Evolutionary conservation across 163 green algal genomes (phyloP), one percentile per base, ranked within the genome.

Genomic region (Prototheca cutis): DNA sequence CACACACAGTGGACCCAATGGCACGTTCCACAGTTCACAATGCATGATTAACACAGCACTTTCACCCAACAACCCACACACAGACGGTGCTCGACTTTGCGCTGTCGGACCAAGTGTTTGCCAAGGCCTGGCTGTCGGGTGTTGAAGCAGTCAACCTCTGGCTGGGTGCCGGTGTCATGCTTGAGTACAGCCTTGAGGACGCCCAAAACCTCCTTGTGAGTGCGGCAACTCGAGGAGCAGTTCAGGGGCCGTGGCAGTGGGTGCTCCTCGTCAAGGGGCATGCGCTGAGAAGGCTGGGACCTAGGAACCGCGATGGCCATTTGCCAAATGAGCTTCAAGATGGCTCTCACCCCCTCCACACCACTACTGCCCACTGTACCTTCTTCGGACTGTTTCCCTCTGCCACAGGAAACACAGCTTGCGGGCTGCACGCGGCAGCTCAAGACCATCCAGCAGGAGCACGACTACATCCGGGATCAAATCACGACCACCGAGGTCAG

Each of bases 81-180:
- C 56, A 71, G 57, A 68, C 82, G 18, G 59, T 74, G 17, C 49
- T 90, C 6, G 85, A 96, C 65, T 96, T 91, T 66, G 71, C 80
- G 58, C 76, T 96, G 4, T 70, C 81, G 7, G 82, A 93, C 57
- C 72, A 81, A 33, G 83, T 93, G 18, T 94, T 82, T 68, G 80
- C 86, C 8, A 86, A 87, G 31, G 83, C 84, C 7, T 75, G 65
- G 28, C 57, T 95, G 17, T 66, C 73, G 33, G 58, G 71, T 21
- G 79, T 83, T 19, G 62, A 80, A 8, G 76, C 51, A n/a, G 88
- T 95, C n/a, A 86, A 84, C 58, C 72, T 96, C 40, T 96, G 88
- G 88, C 81, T 96, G 18, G 83, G 84, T 1, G 89, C 89, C 4
- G 71, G 74, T 28, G 80, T 96, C 6, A 95, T 94, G 86, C 75